These are phyloP conservation scores for Malassezia brasiliensis DNA, from an alignment of 1,284 basidiomycete genomes.

Conservation along the genomic window DNA sequence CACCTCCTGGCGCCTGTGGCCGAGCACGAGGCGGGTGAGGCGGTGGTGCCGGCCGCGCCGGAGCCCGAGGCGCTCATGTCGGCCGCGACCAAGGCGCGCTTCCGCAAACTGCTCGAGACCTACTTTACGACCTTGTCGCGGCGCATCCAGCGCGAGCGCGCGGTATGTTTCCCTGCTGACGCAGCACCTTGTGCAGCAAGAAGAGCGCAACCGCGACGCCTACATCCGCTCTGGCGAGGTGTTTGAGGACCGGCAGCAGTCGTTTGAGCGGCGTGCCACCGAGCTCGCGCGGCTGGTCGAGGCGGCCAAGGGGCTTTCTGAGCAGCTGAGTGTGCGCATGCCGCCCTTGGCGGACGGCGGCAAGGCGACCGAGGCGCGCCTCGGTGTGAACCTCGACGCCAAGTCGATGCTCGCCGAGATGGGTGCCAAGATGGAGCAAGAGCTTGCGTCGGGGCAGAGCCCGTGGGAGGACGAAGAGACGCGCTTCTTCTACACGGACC, in stretches of 20 bases:
- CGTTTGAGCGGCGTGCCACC: slow-evolving; percentile 95
- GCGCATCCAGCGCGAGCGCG: slow-evolving; percentile 58
- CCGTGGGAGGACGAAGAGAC: slow-evolving; percentile 98
- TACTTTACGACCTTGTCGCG: slow-evolving; percentile 87
- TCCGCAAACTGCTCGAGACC: slow-evolving; percentile 81
- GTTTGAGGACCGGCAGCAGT: slow-evolving; percentile 95
- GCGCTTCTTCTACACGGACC: slow-evolving; percentile 82
- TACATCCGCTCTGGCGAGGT: slow-evolving; percentile 98
- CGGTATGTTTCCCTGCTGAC: slow-evolving; percentile 53
- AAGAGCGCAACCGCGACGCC: slow-evolving; percentile 89
- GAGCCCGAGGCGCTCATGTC: slow-evolving; percentile 37
- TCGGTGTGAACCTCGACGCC: slow-evolving; percentile 51
- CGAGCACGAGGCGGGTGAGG: slow-evolving; percentile 8
- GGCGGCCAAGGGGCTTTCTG: slow-evolving; percentile 57
- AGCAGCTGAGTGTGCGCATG: slow-evolving; percentile 69
- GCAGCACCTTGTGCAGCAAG: slow-evolving; percentile 74
- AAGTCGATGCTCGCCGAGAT: slow-evolving; percentile 48
- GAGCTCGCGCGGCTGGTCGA: slow-evolving; percentile 70
- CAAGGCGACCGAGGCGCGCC: slow-evolving; percentile 51
- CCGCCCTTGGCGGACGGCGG: slow-evolving; percentile 67
- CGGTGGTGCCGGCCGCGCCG: background rate
- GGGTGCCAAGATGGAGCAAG: slow-evolving; percentile 48
- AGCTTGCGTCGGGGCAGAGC: slow-evolving; percentile 55
- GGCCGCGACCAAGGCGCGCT: slow-evolving; percentile 71
- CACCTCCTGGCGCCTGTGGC: slow-evolving; percentile 58